phyloP scores from a whole-genome alignment of 1,139 yeast genomes.

The Chernovozyma sophiae-reginae region DNA sequence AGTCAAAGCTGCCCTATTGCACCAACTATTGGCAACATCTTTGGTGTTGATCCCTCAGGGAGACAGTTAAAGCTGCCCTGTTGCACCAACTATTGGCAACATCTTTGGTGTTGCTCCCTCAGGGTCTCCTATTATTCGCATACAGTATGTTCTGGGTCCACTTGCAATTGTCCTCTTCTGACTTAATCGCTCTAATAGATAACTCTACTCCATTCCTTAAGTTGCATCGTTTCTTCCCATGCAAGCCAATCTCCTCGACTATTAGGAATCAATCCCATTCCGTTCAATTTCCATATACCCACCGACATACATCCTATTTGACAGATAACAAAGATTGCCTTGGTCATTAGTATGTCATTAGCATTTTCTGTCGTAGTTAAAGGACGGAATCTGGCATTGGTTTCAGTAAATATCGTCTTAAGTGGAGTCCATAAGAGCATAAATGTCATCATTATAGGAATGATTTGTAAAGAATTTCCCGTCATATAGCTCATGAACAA shows the following conservation, averaged over 20 bases:
- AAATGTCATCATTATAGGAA: conserved; percentile 86
- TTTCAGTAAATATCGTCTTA: conserved; percentile 59
- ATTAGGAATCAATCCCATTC: conserved; percentile 90
- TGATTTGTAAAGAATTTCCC: conserved; percentile 84
- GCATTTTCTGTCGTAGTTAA: conserved; percentile 34
- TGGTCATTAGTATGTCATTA: conserved; percentile 38
- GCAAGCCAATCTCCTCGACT: conserved; percentile 88
- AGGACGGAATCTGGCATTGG: conserved; percentile 42
- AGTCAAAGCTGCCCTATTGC: no score
- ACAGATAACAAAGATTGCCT: conserved; percentile 45
- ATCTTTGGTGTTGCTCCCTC: no score
- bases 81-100: no score
- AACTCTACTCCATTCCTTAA: conserved; percentile 23
- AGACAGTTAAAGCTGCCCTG: no score
- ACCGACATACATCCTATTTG: conserved; percentile 65
- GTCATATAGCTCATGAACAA: conserved; percentile 89
- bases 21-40: no score
- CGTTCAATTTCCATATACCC: conserved; percentile 80
- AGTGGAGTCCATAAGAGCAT: conserved; percentile 79
- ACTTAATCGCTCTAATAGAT: no score
- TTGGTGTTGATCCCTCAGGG: no score
- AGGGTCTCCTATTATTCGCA: no score
- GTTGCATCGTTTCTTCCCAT: conserved; percentile 55
- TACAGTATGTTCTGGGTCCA: no score
- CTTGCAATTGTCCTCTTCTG: no score